Evolutionary conservation across 768 basidiomycete genomes (phyloP), one percentile per base, ranked within the genome.

Genomic region (Gloeostereum incarnatum): DNA sequence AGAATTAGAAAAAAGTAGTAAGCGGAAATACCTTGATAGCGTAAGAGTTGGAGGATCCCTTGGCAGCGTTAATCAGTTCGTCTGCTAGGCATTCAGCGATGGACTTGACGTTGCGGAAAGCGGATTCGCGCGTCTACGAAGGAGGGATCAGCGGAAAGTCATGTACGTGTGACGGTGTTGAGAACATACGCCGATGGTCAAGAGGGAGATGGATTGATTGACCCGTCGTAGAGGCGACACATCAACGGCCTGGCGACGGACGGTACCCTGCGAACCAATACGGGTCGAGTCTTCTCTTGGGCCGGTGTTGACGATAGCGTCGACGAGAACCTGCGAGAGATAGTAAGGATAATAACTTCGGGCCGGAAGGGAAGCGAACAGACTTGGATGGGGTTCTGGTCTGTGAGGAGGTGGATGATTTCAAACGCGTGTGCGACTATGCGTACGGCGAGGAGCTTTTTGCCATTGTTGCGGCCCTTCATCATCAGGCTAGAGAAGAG

Each of bases 401-500:
- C 96, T 54, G 90, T 91, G 65, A 99, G 87, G 63, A 99, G 91
- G 74, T 98, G 87, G 69, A 98, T 93, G 63, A 99, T 93, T 71
- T 99, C 96, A 62, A 99, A 99, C 24, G 96, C 88, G 65, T 99
- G 96, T 43, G 91, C 88, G 56, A 99, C 96, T 56, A 99, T 99
- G 66, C 96, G 91, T 64, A 99, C 89, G 55, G 96, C 84, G 64
- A 99, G 68, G 61, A 98, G 81, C 70, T 98, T 98, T 75, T 98
- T 97, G 59, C 96, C 96, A 69, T 93, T 98, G 82, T 98, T 99
- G 66, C 96, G 92, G 45, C 96, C 96, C 71, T 98, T 96, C 96
- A 99, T 99, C 96, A 99, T 99, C 61, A 99, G 68, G 63, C 91
- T 94, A 50, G 4, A 44, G 39, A 11, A 41, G 22, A 8, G 18